Conservation (phyloP, 176 grass and related monocot species). For the Cenchrus americanus region DNA sequence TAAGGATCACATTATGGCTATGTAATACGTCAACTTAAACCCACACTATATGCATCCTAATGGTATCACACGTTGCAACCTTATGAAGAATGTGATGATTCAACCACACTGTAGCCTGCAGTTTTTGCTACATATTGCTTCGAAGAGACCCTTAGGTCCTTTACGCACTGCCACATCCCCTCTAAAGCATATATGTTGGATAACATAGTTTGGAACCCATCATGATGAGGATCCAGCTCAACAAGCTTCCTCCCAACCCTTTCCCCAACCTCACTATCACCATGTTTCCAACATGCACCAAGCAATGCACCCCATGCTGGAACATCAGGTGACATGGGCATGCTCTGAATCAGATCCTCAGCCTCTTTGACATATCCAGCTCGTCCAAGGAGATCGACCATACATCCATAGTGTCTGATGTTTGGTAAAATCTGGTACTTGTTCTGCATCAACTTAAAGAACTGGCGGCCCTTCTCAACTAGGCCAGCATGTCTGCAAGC, state of each 20-base stretch:
- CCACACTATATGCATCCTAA: conserved; percentile 13
- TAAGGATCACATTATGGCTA: not conserved
- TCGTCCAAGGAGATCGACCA: conserved; percentile 93
- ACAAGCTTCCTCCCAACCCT: conserved; percentile 76
- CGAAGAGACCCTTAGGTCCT: conserved; percentile 75
- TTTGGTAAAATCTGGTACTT: conserved; percentile 76
- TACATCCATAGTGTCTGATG: conserved; percentile 85
- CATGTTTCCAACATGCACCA: conserved; percentile 84
- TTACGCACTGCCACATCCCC: conserved; percentile 78
- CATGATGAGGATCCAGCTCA: conserved; percentile 71
- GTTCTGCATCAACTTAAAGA: conserved; percentile 77
- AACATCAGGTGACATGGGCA: conserved; percentile 81
- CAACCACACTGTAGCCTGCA: conserved; percentile 66
- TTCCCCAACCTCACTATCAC: conserved; percentile 71
- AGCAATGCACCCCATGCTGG: conserved; percentile 91
- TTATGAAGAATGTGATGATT: conserved; percentile 41
- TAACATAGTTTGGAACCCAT: conserved; percentile 83
- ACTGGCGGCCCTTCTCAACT: conserved; percentile 71
- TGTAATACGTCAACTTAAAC: conserved; percentile 22
- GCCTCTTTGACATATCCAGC: conserved; percentile 85
- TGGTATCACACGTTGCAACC: conserved; percentile 25
- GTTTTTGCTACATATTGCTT: conserved; percentile 68
- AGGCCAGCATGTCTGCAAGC: conserved; percentile 82
- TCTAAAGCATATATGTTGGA: conserved; percentile 88
- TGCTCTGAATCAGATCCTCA: conserved; percentile 72